phyloP scores from a whole-genome alignment of 2,329 filamentous ascomycete genomes.

The Thelonectria discophora region DNA sequence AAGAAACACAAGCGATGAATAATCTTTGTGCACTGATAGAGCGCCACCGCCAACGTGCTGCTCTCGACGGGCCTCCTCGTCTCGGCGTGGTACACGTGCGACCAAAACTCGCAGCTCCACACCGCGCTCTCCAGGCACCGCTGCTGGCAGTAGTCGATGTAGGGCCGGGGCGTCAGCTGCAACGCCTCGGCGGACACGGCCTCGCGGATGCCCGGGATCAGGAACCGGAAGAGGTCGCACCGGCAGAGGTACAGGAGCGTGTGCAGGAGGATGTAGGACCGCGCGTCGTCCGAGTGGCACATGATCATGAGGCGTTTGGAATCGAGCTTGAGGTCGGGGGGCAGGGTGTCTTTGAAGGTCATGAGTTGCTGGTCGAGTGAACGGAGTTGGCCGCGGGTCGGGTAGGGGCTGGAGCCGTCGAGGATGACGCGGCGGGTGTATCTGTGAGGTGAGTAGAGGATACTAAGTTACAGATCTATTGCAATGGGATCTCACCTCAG shows the following conservation, averaged over 20 bases:
- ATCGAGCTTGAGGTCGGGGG: conserved; percentile 33
- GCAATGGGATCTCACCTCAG: too few relatives aligned
- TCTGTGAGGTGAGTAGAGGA: conserved; percentile 9
- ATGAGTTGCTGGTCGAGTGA: conserved; percentile 34
- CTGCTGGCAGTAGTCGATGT: conserved; percentile 33
- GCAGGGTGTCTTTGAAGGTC: conserved; percentile 28
- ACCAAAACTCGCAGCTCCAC: conserved; percentile 27
- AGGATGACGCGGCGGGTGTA: conserved; percentile 34
- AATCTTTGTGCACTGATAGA: conserved; percentile 35
- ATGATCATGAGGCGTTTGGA: conserved; percentile 35
- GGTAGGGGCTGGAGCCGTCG: conserved; percentile 27
- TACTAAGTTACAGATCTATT: too few relatives aligned
- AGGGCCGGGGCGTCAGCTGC: conserved; percentile 23
- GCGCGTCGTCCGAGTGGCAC: conserved; percentile 37
- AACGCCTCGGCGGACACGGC: conserved; percentile 27
- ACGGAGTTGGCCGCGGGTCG: conserved; percentile 23
- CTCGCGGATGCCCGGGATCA: conserved; percentile 40
- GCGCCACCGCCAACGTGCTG: conserved; percentile 15
- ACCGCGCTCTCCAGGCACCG: conserved; percentile 25
- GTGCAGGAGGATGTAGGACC: conserved; percentile 34
- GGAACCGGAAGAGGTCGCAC: conserved; percentile 41
- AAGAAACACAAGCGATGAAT: conserved; percentile 25
- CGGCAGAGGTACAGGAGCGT: conserved; percentile 30
- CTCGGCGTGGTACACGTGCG: conserved; percentile 23
- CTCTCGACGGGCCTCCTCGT: conserved; percentile 26